Base-by-base conservation (phyloP, 176 grass and related monocot species). In the Avena insularis region DNA sequence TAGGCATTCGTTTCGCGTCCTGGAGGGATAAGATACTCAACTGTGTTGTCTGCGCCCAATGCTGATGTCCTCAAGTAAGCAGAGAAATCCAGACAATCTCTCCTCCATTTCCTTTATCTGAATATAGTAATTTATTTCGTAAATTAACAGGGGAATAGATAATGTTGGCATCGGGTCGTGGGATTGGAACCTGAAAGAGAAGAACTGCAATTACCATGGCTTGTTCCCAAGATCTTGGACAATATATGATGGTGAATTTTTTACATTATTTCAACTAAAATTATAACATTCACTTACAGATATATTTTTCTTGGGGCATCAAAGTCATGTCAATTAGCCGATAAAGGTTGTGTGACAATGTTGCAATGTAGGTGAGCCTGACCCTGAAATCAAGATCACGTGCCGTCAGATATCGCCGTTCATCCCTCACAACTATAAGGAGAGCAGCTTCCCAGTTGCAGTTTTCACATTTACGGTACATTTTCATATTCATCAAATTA, bases 361-460 rank as follows among this genome's bases (percentile, higher is more conserved):
- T 43, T 79, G 1, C 71, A 74, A 67, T 59, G 13, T 31, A 94
- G 92, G 92, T 63, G 83, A 89, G 84, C 92, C 92, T 33, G 92
- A 91, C 31, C 89, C 89, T 66, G 84, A 94, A 71, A 84, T 94
- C 45, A 91, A 87, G 89, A 91, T 91, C 71, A 91, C 86, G 7
- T 89, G 92, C 53, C 77, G 87, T 89, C 92, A 94, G 84, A 89
- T 94, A 60, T 94, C 92, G 6, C 92, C 92, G 49, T 86, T 94
- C 81, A 94, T 94, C 81, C 92, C 92, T 57, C 92, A 89, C 71
- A 94, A 91, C 80, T 94, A 94, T 60, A 87, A 94, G 63, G 75
- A 94, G 80, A 94, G 92, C 86, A 94, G 92, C 83, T 91, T 91
- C 49, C 92, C 92, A 4, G 89, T 91, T 47, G 79, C 89, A 48